Conservation (phyloP, 2,329 filamentous ascomycete genomes). For the Paecilomyces formosus region DNA sequence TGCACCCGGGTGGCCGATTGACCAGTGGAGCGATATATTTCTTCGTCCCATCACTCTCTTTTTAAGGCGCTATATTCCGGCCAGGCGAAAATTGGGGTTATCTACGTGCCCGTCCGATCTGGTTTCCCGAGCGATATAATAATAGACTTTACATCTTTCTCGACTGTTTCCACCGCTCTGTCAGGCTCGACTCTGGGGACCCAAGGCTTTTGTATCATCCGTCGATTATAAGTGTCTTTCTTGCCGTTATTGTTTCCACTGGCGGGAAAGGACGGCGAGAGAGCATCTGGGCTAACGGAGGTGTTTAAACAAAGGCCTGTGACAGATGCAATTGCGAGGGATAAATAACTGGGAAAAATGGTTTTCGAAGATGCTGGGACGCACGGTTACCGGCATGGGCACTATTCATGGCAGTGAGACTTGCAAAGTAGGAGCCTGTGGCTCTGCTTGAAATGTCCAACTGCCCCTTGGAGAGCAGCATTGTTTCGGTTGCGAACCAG, state of each 20-base stretch:
- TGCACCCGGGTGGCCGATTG: background rate
- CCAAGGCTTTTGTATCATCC: background rate
- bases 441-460: background rate
- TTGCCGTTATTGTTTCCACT: background rate
- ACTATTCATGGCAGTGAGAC: background rate
- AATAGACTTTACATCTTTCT: constrained; percentile 1
- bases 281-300: background rate
- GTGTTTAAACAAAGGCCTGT: background rate
- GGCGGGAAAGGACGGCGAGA: background rate
- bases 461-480: background rate
- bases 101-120: constrained; percentile 8
- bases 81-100: constrained; percentile 26
- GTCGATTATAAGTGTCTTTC: background rate
- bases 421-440: background rate
- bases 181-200: constrained; percentile 1
- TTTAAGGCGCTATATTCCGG: constrained; percentile 30
- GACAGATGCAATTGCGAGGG: background rate
- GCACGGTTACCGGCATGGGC: background rate
- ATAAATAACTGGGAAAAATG: background rate
- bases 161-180: background rate
- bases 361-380: background rate
- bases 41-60: constrained; percentile 21
- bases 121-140: background rate
- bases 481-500: background rate
- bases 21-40: constrained; percentile 16